A percentile compares a stretch with the other conserved stretches of the same genome.
Evolutionary conservation across 352 stramenopile species (phyloP).

Genomic region (Globisporangium carolinianum): DNA sequence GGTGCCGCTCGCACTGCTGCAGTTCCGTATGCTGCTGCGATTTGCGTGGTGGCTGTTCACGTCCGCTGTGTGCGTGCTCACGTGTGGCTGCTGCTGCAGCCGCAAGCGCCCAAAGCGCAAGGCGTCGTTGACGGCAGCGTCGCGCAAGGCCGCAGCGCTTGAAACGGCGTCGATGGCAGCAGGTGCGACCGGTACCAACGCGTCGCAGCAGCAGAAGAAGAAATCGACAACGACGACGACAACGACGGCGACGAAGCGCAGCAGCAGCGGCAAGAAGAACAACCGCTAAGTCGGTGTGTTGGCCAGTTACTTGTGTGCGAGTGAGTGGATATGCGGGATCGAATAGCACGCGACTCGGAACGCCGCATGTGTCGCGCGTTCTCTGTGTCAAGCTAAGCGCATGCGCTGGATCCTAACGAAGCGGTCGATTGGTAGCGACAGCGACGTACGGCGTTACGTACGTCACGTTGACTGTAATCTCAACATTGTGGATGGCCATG

Average conservation of each 20-base stretch:
- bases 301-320: too few species aligned
- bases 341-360: neutral
- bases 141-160: slow-evolving; percentile 15
- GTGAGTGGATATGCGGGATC: too few species aligned
- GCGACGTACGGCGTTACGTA: too few species aligned
- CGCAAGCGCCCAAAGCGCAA: slow-evolving; percentile 42
- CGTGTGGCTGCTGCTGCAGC: slow-evolving; percentile 54
- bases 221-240: neutral
- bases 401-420: too few species aligned
- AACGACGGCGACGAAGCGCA: slow-evolving; percentile 5
- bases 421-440: too few species aligned
- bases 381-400: too few species aligned
- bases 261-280: slow-evolving; percentile 9
- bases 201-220: slow-evolving; percentile 7
- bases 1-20: slow-evolving; percentile 38
- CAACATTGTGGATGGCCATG: too few species aligned
- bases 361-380: neutral
- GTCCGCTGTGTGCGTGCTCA: slow-evolving; percentile 41
- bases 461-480: too few species aligned
- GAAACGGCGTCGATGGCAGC: slow-evolving; percentile 12
- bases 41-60: slow-evolving; percentile 51
- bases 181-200: neutral
- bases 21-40: slow-evolving; percentile 40
- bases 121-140: slow-evolving; percentile 1
- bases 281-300: neutral